Evolutionary conservation across 306 rosid genomes (phyloP).

Genomic region (Cyamopsis tetragonoloba): DNA sequence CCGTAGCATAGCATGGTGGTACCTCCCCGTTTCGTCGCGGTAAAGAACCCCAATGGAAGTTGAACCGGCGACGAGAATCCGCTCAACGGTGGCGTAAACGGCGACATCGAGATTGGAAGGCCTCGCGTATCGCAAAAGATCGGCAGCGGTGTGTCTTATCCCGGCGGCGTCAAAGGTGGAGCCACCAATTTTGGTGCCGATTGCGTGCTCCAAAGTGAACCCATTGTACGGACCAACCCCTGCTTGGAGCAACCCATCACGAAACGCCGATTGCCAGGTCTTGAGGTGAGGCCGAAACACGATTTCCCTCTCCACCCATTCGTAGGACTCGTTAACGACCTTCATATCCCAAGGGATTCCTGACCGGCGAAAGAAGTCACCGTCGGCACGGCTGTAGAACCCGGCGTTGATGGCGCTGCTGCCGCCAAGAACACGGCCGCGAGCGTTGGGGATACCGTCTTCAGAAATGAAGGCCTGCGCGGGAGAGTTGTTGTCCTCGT

Average conservation of each 20-base stretch:
- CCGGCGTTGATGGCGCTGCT: conserved; percentile 94
- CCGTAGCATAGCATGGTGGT: conserved; percentile 58
- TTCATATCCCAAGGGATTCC: conserved; percentile 49
- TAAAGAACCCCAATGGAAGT: conserved; percentile 58
- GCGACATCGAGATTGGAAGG: conserved; percentile 47
- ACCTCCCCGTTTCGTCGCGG: conserved; percentile 48
- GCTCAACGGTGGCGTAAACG: conserved; percentile 63
- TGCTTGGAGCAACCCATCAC: conserved; percentile 72
- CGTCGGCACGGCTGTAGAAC: conserved; percentile 81
- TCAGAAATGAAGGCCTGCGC: conserved; percentile 69
- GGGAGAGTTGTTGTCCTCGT: conserved; percentile 46
- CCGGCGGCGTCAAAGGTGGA: conserved; percentile 72
- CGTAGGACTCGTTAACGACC: conserved; percentile 63
- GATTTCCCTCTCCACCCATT: conserved; percentile 74
- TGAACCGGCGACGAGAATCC: conserved; percentile 41
- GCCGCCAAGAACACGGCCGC: conserved; percentile 93
- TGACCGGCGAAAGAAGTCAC: conserved; percentile 42
- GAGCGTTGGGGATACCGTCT: conserved; percentile 84
- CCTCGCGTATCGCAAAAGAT: conserved; percentile 50
- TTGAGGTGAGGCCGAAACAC: conserved; percentile 61
- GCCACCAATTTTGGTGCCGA: conserved; percentile 85
- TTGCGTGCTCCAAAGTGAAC: conserved; percentile 56
- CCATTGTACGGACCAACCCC: conserved; percentile 84
- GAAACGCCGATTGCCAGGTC: conserved; percentile 77
- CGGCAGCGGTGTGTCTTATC: conserved; percentile 68